These are phyloP conservation scores for Castanea mollissima DNA, from an alignment of 306 rosid genomes.

Conservation along the genomic window DNA sequence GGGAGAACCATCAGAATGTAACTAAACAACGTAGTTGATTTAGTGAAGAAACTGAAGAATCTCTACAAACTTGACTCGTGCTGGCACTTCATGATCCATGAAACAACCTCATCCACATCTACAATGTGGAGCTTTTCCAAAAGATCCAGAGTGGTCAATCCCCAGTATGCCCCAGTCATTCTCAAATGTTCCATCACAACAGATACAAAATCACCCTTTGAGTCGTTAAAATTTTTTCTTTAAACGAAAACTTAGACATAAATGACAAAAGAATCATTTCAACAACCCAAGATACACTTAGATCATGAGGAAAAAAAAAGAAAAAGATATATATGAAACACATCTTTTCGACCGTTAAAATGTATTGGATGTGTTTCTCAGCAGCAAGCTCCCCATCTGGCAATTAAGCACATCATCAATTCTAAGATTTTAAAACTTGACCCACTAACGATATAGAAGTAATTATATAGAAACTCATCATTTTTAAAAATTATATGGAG, in stretches of 20 bases:
- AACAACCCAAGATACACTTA: background rate
- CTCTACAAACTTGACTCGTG: conserved; percentile 63
- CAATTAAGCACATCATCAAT: background rate
- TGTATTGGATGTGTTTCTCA: conserved; percentile 65
- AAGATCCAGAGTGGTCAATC: conserved; percentile 72
- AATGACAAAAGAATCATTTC: background rate
- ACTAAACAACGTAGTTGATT: background rate
- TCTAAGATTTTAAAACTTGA: background rate
- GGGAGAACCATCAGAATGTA: background rate
- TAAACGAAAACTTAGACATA: background rate
- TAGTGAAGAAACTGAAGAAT: background rate
- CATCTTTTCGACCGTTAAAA: conserved; percentile 72
- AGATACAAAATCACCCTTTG: conserved; percentile 71
- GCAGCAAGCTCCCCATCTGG: conserved; percentile 72
- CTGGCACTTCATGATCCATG: too few relatives aligned
- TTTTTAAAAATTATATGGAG: background rate
- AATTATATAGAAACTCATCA: background rate
- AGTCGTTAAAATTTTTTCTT: background rate
- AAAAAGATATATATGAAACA: background rate
- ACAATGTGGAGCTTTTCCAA: conserved; percentile 54
- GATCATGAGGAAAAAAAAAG: too few relatives aligned
- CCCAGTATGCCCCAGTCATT: conserved; percentile 93
- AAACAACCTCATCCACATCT: too few relatives aligned
- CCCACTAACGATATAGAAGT: background rate
- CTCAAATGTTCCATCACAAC: conserved; percentile 86